Evolutionary conservation across 345 rosid genomes (phyloP).

Genomic region (Dimocarpus longan): DNA sequence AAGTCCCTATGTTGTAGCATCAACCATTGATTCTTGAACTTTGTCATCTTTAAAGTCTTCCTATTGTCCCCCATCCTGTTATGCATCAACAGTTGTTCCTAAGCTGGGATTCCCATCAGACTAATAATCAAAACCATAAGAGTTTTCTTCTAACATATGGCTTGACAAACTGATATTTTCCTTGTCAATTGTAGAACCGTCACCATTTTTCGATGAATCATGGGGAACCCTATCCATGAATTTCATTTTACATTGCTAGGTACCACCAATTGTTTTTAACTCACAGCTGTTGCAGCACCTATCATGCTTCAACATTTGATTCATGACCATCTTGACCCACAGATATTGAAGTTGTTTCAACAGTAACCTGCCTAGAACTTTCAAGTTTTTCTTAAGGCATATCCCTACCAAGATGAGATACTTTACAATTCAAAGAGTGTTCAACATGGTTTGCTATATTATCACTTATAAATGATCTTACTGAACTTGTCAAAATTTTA

Average conservation of each 20-base stretch:
- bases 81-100: no score
- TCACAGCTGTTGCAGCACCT: constrained; percentile 32
- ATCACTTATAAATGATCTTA: constrained; percentile 23
- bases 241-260: constrained; percentile 26
- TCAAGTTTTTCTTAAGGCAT: constrained; percentile 26
- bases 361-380: constrained; percentile 28
- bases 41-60: no score
- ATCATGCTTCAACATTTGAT: constrained; percentile 27
- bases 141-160: constrained; percentile 47
- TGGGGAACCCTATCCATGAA: constrained; percentile 23
- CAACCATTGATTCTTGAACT: no score
- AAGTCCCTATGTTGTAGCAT: no score
- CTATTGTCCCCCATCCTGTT: no score
- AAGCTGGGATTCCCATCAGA: no score
- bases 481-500: constrained; percentile 27
- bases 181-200: constrained; percentile 47
- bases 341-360: constrained; percentile 22
- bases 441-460: constrained; percentile 20
- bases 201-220: constrained; percentile 42
- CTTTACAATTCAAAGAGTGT: constrained; percentile 17
- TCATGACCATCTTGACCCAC: constrained; percentile 28
- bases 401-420: constrained; percentile 19
- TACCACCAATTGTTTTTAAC: constrained; percentile 26
- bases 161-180: constrained; percentile 60
- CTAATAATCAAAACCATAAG: constrained; percentile 38